phyloP scores from a whole-genome alignment of 2,329 filamentous ascomycete species.

The Colletotrichum euphorbiae region DNA sequence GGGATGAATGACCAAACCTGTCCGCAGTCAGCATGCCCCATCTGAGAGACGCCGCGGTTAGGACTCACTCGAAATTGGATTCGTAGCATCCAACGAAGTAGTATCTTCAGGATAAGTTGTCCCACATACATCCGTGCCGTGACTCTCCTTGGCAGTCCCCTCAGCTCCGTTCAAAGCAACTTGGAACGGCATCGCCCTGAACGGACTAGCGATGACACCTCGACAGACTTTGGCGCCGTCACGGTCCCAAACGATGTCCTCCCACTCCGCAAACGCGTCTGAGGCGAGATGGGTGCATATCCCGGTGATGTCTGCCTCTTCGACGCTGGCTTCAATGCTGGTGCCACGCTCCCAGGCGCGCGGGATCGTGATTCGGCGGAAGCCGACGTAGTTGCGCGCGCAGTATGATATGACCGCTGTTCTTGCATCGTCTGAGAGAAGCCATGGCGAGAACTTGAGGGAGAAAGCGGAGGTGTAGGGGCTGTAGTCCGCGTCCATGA shows the following conservation, averaged over 20 bases:
- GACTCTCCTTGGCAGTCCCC: slow-evolving; percentile 45
- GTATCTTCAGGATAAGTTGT: slow-evolving; percentile 57
- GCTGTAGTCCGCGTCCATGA: slow-evolving; percentile 60
- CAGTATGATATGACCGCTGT: slow-evolving; percentile 63
- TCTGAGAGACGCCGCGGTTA: slow-evolving; percentile 4
- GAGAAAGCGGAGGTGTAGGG: slow-evolving; percentile 62
- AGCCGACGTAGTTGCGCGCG: slow-evolving; percentile 65
- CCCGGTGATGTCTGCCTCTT: slow-evolving; percentile 55
- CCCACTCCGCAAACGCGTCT: slow-evolving; percentile 68
- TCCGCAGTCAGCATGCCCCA: slow-evolving; percentile 30
- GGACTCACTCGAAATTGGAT: slow-evolving; percentile 60
- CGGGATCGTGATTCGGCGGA: slow-evolving; percentile 60
- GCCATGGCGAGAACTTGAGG: slow-evolving; percentile 67
- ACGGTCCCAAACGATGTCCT: slow-evolving; percentile 60
- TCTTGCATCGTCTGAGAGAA: slow-evolving; percentile 48
- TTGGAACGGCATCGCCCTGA: slow-evolving; percentile 62
- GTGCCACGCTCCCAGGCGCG: slow-evolving; percentile 50
- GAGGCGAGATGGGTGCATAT: slow-evolving; percentile 63
- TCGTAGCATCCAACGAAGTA: slow-evolving; percentile 47
- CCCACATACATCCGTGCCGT: slow-evolving; percentile 57
- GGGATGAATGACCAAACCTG: slow-evolving; percentile 62
- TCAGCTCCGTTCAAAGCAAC: slow-evolving; percentile 53
- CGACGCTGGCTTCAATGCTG: slow-evolving; percentile 53
- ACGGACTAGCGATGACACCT: slow-evolving; percentile 66
- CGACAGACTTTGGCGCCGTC: slow-evolving; percentile 55